A percentile compares a stretch with the other conserved stretches of the same genome.
These are phyloP conservation scores for Picocystis salinarum DNA, from an alignment of 139 green algal genomes.

Conservation along the genomic window DNA sequence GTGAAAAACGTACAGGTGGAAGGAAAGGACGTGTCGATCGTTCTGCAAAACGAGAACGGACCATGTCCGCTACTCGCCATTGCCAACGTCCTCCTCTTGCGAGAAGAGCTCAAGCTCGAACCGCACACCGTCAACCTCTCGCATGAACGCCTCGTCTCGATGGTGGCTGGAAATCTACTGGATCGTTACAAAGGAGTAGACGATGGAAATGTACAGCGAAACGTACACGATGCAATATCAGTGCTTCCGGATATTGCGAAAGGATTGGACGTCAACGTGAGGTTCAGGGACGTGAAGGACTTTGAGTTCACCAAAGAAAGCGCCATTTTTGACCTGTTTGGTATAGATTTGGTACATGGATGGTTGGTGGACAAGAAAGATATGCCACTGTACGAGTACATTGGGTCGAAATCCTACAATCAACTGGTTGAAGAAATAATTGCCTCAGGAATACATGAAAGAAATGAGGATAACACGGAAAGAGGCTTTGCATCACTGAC, in stretches of 20 bases:
- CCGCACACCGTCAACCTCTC: constrained; percentile 7
- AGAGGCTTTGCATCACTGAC: too few species aligned
- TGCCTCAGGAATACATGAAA: too few species aligned
- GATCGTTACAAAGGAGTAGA: constrained; percentile 33
- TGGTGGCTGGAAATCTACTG: constrained; percentile 53
- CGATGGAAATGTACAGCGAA: constrained; percentile 36
- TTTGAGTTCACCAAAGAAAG: constrained; percentile 58
- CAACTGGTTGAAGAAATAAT: too few species aligned
- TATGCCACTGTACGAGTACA: too few species aligned
- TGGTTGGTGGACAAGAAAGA: constrained; percentile 88
- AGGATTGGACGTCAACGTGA: constrained; percentile 91
- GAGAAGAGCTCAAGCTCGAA: constrained; percentile 35
- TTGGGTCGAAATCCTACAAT: too few species aligned
- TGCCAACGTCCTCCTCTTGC: constrained; percentile 62
- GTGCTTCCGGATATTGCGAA: constrained; percentile 53
- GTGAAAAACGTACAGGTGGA: constrained; percentile 31
- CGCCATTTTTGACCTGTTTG: constrained; percentile 87
- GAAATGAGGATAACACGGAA: too few species aligned
- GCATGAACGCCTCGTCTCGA: constrained; percentile 36
- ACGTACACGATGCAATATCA: constrained; percentile 40
- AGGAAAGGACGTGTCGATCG: constrained; percentile 28
- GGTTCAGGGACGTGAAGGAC: constrained; percentile 23
- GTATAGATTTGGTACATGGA: constrained; percentile 75
- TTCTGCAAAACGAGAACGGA: constrained; percentile 81
- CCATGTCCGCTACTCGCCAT: constrained; percentile 83